Conservation (phyloP, 192 early-diverging fungal species). For the Gaertneriomyces sp. region DNA sequence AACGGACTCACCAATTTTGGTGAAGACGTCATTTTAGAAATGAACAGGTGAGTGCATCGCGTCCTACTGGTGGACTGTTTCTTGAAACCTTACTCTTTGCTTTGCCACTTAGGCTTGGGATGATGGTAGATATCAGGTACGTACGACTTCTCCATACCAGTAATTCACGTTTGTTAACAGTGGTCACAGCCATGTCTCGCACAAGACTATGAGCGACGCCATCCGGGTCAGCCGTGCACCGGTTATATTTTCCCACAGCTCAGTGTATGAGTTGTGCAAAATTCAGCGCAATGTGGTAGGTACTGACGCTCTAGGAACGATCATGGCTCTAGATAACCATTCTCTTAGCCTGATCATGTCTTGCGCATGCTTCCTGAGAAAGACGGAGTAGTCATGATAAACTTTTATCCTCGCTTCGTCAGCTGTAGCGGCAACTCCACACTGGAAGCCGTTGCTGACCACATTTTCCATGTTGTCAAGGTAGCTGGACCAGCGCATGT, state of each 20-base stretch:
- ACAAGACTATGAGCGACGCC: constrained; percentile 55
- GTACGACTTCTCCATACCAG: not conserved
- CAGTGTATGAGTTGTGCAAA: constrained; percentile 47
- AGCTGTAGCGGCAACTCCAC: constrained; percentile 37
- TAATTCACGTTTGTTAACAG: not conserved
- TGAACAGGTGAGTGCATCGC: constrained; percentile 46
- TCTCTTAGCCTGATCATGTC: constrained; percentile 48
- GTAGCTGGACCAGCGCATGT: constrained; percentile 51
- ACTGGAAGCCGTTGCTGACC: constrained; percentile 50
- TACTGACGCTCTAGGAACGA: not conserved
- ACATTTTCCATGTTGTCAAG: constrained; percentile 52
- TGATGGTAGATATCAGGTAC: constrained; percentile 65
- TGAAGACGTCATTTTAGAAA: constrained; percentile 51
- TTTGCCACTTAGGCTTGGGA: constrained; percentile 38
- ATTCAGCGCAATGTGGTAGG: constrained; percentile 53
- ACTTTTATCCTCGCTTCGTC: constrained; percentile 53
- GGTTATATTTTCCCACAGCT: constrained; percentile 60
- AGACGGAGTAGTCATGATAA: constrained; percentile 64
- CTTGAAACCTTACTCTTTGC: not conserved
- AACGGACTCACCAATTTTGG: constrained; percentile 57
- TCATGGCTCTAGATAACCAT: not conserved
- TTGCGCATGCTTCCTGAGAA: constrained; percentile 37
- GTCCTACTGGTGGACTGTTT: too few relatives aligned
- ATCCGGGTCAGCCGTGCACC: constrained; percentile 51
- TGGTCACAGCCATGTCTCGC: constrained; percentile 50